phyloP scores from a whole-genome alignment of 2,329 filamentous ascomycete genomes.

The Aspergillus quadricinctus region DNA sequence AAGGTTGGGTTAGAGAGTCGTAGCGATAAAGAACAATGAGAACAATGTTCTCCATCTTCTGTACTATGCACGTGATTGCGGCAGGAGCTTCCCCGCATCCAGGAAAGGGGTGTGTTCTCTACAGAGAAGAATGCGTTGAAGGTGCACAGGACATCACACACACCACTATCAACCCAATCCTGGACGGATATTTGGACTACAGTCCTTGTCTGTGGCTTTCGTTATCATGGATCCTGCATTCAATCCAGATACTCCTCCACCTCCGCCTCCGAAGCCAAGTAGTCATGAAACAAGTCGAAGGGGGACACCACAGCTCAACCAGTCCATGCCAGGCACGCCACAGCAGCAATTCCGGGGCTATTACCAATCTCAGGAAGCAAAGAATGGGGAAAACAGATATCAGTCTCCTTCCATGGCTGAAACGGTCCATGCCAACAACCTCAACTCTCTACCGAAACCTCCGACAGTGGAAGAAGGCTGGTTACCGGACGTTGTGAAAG shows the following conservation, averaged over 20 bases:
- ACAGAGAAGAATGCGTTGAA: background rate
- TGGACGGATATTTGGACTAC: background rate
- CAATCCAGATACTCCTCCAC: constrained; percentile 57
- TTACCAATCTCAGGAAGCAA: constrained; percentile 17
- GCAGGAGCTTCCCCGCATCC: background rate
- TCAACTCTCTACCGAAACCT: constrained; percentile 22
- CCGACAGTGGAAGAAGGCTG: constrained; percentile 58
- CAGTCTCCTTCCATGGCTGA: constrained; percentile 8
- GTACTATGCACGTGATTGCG: background rate
- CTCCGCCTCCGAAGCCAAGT: constrained; percentile 67
- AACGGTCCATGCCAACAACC: constrained; percentile 7
- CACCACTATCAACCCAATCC: background rate
- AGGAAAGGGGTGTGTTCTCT: background rate
- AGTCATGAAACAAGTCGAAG: constrained; percentile 66
- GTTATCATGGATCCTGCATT: constrained; percentile 26
- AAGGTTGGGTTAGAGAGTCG: background rate
- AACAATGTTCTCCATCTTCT: background rate
- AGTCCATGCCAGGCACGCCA: constrained; percentile 42
- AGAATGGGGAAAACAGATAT: constrained; percentile 5
- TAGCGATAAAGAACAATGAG: no score
- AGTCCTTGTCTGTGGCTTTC: constrained; percentile 10
- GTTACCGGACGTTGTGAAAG: constrained; percentile 71
- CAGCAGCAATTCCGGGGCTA: constrained; percentile 27
- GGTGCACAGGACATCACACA: background rate
- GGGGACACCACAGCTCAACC: constrained; percentile 55